Percentiles rank a stretch among this genome's conserved stretches.
Evolutionary conservation across 2,329 filamentous ascomycete genomes (phyloP).

Genomic region (Escovopsis sp.): DNA sequence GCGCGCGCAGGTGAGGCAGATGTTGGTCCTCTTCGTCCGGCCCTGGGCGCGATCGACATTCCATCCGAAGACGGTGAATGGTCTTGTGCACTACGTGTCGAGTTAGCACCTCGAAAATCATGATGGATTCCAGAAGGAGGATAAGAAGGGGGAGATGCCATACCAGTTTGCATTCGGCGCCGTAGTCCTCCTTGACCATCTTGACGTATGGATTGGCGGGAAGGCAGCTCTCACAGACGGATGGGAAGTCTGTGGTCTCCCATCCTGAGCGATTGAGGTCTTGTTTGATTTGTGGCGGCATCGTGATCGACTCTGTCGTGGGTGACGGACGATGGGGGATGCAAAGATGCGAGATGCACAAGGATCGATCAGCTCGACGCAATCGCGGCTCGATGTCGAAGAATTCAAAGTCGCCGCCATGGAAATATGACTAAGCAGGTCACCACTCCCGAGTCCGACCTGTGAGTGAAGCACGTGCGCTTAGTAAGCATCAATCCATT

Average conservation of each 20-base stretch:
- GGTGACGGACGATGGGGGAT: not conserved
- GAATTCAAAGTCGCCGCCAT: no score
- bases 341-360: not conserved
- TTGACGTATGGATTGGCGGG: conserved; percentile 96
- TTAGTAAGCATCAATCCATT: no score
- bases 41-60: conserved; percentile 76
- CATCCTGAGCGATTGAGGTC: conserved; percentile 90
- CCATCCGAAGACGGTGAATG: conserved; percentile 94
- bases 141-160: not conserved
- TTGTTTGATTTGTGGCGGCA: conserved; percentile 90
- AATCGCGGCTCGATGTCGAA: conserved; percentile 1
- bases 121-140: not conserved
- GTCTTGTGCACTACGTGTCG: conserved; percentile 56
- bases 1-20: conserved; percentile 90
- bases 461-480: no score
- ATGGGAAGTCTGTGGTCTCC: conserved; percentile 86
- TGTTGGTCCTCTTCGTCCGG: conserved; percentile 84
- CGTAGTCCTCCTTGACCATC: conserved; percentile 96
- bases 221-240: conserved; percentile 81
- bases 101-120: conserved; percentile 2
- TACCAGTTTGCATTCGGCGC: conserved; percentile 64
- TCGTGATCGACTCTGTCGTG: conserved; percentile 19
- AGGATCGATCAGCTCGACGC: not conserved
- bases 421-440: no score
- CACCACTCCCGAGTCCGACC: no score